These are phyloP conservation scores for Lasiodiplodia hormozganensis DNA, from an alignment of 2,329 filamentous ascomycete genomes.

Conservation along the genomic window DNA sequence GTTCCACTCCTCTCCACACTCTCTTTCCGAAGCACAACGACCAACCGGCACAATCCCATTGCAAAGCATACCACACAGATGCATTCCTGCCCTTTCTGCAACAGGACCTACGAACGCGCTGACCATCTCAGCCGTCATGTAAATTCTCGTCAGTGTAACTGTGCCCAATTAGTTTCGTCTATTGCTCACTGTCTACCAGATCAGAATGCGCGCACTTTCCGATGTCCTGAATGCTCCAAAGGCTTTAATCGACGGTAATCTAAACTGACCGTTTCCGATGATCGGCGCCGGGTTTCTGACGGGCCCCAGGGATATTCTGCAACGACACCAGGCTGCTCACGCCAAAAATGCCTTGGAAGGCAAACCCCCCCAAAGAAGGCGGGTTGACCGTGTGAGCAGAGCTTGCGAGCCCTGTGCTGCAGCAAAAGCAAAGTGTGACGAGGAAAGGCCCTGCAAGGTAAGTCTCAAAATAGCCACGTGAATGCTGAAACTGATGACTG, in stretches of 20 bases:
- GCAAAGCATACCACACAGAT: conserved; percentile 7
- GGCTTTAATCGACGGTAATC: conserved; percentile 38
- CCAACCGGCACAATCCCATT: background rate
- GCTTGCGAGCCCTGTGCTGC: conserved; percentile 43
- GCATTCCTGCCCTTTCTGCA: conserved; percentile 38
- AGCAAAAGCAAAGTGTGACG: conserved; percentile 43
- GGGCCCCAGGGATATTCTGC: conserved; percentile 36
- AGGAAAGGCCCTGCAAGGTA: conserved; percentile 39
- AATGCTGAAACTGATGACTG: background rate
- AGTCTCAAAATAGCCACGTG: conserved; percentile 30
- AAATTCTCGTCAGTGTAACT: conserved; percentile 35
- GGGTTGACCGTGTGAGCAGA: conserved; percentile 36
- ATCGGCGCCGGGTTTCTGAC: background rate
- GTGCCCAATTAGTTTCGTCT: no score
- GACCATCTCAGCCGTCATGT: conserved; percentile 43
- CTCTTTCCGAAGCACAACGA: background rate
- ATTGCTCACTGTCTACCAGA: background rate
- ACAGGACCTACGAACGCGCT: conserved; percentile 38
- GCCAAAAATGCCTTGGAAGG: conserved; percentile 37
- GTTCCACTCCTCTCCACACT: background rate
- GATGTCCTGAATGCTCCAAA: conserved; percentile 39
- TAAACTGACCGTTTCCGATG: background rate
- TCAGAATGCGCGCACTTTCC: conserved; percentile 40
- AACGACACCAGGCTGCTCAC: conserved; percentile 40
- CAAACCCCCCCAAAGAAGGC: conserved; percentile 33